Percentiles rank a stretch among this genome's conserved stretches.
These are phyloP conservation scores for Pyrenula aspistea DNA, from an alignment of 495 filamentous ascomycete genomes.

Conservation along the genomic window DNA sequence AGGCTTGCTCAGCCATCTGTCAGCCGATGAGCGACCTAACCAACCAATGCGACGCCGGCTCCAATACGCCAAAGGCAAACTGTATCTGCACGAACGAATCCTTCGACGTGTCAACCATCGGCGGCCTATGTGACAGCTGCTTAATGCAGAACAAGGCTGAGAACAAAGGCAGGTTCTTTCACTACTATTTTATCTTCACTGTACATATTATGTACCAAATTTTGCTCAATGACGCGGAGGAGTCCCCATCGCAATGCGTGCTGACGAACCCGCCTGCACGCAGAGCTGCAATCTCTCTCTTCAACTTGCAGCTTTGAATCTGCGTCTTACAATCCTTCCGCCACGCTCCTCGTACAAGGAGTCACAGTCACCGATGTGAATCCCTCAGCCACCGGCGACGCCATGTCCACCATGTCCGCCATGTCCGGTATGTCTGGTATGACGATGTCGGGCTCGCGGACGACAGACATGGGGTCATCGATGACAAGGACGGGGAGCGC, in stretches of 20 bases:
- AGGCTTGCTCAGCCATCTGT: neutral
- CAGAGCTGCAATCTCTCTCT: neutral
- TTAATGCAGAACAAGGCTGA: neutral
- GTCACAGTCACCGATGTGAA: neutral
- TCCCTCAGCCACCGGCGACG: neutral
- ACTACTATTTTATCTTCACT: no score
- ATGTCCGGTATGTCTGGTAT: neutral
- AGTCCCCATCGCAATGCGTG: no score
- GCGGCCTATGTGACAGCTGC: neutral
- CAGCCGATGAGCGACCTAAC: neutral
- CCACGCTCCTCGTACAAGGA: neutral
- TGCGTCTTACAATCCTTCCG: neutral
- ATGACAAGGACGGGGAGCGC: neutral
- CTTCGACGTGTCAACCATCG: neutral
- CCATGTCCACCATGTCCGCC: no score
- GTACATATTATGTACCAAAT: no score
- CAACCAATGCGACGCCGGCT: neutral
- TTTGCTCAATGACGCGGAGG: no score
- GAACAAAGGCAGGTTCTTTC: no score
- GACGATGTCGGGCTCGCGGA: neutral
- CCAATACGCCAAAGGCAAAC: neutral
- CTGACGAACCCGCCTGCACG: no score
- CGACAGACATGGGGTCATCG: no score
- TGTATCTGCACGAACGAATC: neutral
- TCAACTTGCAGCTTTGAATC: neutral